These are phyloP conservation scores for Trichophyton mentagrophytes DNA, from an alignment of 2,329 filamentous ascomycete species.

Conservation along the genomic window DNA sequence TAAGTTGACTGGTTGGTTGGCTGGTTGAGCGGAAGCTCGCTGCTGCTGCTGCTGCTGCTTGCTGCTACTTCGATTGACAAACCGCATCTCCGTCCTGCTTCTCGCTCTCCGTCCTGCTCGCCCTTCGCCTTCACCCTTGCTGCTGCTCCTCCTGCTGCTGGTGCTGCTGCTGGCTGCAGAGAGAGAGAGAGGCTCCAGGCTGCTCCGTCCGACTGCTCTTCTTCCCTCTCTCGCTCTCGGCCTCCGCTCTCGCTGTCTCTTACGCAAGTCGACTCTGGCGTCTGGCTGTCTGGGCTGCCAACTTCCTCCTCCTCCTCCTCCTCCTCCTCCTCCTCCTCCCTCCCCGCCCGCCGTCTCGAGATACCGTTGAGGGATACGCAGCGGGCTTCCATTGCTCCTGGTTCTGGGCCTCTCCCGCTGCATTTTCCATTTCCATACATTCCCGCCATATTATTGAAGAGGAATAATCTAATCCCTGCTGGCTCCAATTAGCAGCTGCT, in stretches of 20 bases:
- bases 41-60: background rate
- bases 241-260: background rate
- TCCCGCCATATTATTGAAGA: background rate
- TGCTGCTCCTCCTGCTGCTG: too few species aligned
- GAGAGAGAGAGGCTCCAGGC: background rate
- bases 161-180: background rate
- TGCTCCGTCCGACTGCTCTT: background rate
- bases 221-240: background rate
- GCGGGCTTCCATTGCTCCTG: background rate
- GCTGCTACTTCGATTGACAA: too few species aligned
- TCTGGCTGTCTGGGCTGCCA: background rate
- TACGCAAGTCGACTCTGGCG: background rate
- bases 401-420: background rate
- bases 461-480: background rate
- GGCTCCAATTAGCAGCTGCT: background rate
- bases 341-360: background rate
- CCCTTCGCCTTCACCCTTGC: background rate
- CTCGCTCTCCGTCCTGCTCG: background rate
- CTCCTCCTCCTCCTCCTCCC: background rate
- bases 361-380: background rate
- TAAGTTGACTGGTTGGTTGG: background rate
- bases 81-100: background rate
- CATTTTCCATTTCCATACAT: background rate
- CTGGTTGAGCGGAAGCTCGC: background rate
- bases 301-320: background rate